A percentile compares a stretch with the other conserved stretches of the same genome.
phyloP scores from a whole-genome alignment of 805 yeast genomes.

The Spencermartinsiella europaea region DNA sequence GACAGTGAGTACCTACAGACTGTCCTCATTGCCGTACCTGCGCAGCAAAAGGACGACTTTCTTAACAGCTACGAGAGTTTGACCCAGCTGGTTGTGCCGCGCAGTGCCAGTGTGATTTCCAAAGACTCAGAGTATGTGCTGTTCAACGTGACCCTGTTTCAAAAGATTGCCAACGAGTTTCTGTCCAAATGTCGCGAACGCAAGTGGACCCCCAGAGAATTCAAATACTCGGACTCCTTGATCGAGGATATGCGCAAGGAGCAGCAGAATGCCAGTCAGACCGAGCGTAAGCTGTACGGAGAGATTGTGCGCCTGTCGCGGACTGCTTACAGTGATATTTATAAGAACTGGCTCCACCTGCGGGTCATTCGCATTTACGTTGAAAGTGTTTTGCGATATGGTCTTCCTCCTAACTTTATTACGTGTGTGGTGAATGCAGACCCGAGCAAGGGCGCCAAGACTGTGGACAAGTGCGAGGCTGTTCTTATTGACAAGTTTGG shows the following conservation, averaged over 20 bases:
- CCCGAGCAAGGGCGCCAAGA: slow-evolving; percentile 41
- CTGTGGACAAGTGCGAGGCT: slow-evolving; percentile 53
- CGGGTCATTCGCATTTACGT: slow-evolving; percentile 84
- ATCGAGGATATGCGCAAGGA: slow-evolving; percentile 72
- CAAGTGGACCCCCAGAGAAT: slow-evolving; percentile 91
- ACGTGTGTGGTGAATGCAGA: slow-evolving; percentile 40
- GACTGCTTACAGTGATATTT: slow-evolving; percentile 84
- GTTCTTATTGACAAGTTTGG: slow-evolving; percentile 74
- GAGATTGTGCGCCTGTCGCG: slow-evolving; percentile 79
- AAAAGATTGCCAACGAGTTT: slow-evolving; percentile 70
- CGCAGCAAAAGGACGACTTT: slow-evolving; percentile 54
- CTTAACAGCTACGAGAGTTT: slow-evolving; percentile 68
- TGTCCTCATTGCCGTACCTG: slow-evolving; percentile 84
- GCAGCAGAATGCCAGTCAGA: slow-evolving; percentile 65
- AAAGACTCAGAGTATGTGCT: slow-evolving; percentile 69
- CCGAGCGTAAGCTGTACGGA: slow-evolving; percentile 62
- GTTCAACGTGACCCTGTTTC: slow-evolving; percentile 78
- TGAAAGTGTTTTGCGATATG: slow-evolving; percentile 91
- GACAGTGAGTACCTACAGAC: slow-evolving; percentile 84
- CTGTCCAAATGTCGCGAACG: slow-evolving; percentile 68
- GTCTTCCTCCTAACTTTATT: slow-evolving; percentile 89
- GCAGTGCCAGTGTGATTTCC: slow-evolving; percentile 68
- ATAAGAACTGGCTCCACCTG: slow-evolving; percentile 84
- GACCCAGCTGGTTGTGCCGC: slow-evolving; percentile 81
- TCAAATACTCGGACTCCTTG: slow-evolving; percentile 73